Base-by-base conservation (phyloP, 2,329 filamentous ascomycete genomes). In the Paradendryphiella salina region DNA sequence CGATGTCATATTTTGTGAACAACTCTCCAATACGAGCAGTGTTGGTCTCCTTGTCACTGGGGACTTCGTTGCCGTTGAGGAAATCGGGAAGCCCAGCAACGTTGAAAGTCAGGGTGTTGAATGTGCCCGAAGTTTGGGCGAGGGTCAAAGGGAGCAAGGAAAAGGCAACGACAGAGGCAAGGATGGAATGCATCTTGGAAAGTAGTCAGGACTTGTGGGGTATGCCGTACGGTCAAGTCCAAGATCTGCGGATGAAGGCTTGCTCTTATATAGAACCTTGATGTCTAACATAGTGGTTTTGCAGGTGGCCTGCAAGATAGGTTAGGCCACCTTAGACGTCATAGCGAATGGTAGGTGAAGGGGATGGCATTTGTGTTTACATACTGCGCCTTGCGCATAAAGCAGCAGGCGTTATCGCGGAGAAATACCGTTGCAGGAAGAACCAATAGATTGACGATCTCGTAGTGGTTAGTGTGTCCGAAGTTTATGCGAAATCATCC, bases 1-100 rank as follows among this genome's bases (percentile, higher is more conserved):
- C 57, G 85, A 82, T 85, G 48, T 72, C 77, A 50, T 84, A 80
- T 62, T 81, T 57, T 4, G 80, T 73, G 59, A 88, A 82, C 44
- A 80, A 75, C 4, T 75, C 65, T 0, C 85, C 85, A 40, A 87
- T 85, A 21, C 72, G 67, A 8, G 73, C 73, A 1, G 83, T 76
- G 67, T 87, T 87, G 5, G 75, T 76, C 0, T 75, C 72, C 72
- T 87, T 87, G 68, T 85, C 80, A 17, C 85, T 84, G 1, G 82
- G 78, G 1, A 86, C 79, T 4, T 79, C 82, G 64, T 87, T 87
- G 60, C 66, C 69, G 54, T 86, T 82, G 38, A 87, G 64, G 47
- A 82, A 69, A 1, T 72, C 67, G 1, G 84, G 84, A 2, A 85
- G 76, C 15, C 83, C 83, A 13, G 83, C 83, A 28, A 85, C 81